A percentile compares a stretch with the other conserved stretches of the same genome.
Evolutionary conservation across 108 stramenopile species (phyloP).

Genomic region (Heterococcus sp.): DNA sequence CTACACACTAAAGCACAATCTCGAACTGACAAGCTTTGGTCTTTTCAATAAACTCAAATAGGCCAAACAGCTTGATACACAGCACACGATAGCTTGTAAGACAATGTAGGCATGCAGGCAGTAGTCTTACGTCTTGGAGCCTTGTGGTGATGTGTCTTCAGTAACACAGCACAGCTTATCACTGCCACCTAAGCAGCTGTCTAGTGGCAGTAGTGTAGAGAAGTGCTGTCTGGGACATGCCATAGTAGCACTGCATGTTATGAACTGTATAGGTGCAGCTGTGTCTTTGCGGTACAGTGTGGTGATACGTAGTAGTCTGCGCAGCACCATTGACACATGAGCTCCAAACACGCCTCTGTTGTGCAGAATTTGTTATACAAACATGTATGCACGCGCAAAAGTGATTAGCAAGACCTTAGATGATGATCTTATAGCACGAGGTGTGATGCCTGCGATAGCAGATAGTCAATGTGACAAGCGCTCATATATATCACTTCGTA

Average conservation of each 20-base stretch:
- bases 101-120: constrained; percentile 28
- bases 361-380: no score
- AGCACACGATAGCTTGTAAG: no score
- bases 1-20: no score
- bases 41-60: no score
- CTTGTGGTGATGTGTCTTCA: constrained; percentile 33
- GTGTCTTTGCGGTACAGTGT: constrained; percentile 19
- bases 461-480: no score
- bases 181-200: constrained; percentile 30
- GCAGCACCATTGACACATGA: constrained; percentile 86
- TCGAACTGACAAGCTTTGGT: no score
- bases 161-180: constrained; percentile 10
- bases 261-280: constrained; percentile 54
- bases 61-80: no score
- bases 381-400: constrained; percentile 52
- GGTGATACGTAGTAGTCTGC: constrained; percentile 74
- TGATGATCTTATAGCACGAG: neutral
- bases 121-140: constrained; percentile 7
- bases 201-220: constrained; percentile 41
- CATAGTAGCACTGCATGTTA: constrained; percentile 89
- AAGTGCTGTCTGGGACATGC: constrained; percentile 77
- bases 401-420: neutral
- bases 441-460: no score
- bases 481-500: no score
- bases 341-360: constrained; percentile 89